Evolutionary conservation across 371 early-diverging fungal genomes (phyloP).

Genomic region (Mortierella sp.): DNA sequence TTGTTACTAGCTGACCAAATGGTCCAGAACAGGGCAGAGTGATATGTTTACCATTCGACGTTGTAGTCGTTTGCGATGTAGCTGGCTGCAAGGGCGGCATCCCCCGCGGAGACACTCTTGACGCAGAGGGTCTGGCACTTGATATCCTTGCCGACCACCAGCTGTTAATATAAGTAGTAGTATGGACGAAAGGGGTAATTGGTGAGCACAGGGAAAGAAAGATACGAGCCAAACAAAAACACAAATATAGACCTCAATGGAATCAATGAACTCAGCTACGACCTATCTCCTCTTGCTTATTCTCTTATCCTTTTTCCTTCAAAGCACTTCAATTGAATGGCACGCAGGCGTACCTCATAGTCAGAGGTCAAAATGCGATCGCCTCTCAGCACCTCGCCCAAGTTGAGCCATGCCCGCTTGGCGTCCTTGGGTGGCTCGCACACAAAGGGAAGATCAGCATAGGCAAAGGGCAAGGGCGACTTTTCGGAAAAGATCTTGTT

Average conservation of each 20-base stretch:
- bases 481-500: slow-evolving; percentile 67
- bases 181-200: background rate
- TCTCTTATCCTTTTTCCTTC: background rate
- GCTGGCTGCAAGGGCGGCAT: slow-evolving; percentile 61
- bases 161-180: slow-evolving; percentile 22
- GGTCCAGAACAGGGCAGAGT: background rate
- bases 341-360: slow-evolving; percentile 53
- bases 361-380: slow-evolving; percentile 78
- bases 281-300: background rate
- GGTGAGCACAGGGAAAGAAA: slow-evolving; percentile 1
- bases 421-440: slow-evolving; percentile 70
- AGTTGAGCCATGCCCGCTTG: slow-evolving; percentile 70
- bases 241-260: background rate
- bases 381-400: slow-evolving; percentile 88
- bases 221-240: background rate
- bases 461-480: slow-evolving; percentile 80
- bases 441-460: slow-evolving; percentile 76
- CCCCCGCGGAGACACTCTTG: slow-evolving; percentile 51
- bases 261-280: background rate
- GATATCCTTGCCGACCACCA: slow-evolving; percentile 60
- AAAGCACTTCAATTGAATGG: background rate
- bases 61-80: slow-evolving; percentile 68
- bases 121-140: slow-evolving; percentile 64
- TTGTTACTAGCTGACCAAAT: background rate
- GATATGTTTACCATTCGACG: slow-evolving; percentile 43